phyloP scores from a whole-genome alignment of 2,329 filamentous ascomycete genomes.

The Hirsutella rhossiliensis region DNA sequence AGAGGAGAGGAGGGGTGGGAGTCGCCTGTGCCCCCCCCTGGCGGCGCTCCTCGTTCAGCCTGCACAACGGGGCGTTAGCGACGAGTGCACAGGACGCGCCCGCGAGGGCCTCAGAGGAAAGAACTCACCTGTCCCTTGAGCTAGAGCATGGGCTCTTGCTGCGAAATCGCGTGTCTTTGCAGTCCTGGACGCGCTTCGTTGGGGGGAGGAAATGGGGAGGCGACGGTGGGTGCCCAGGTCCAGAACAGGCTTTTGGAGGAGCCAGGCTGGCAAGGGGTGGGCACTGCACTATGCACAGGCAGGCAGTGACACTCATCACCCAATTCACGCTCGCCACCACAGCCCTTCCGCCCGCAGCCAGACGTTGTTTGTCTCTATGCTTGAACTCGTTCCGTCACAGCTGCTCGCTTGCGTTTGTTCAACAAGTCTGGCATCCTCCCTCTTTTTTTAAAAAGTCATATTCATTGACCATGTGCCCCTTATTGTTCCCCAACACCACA shows the following conservation, averaged over 20 bases:
- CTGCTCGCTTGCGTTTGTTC: no score
- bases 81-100: neutral
- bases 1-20: neutral
- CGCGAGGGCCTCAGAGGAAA: neutral
- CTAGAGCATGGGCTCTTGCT: slow-evolving; percentile 20
- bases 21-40: slow-evolving; percentile 6
- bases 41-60: slow-evolving; percentile 19
- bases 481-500: no score
- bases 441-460: no score
- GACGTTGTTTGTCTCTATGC: no score
- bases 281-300: neutral
- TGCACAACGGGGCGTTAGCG: slow-evolving; percentile 7
- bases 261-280: slow-evolving; percentile 13
- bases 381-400: no score
- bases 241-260: slow-evolving; percentile 10
- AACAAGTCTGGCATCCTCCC: no score
- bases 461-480: no score
- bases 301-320: no score
- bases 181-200: slow-evolving; percentile 18
- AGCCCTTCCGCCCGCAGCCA: neutral
- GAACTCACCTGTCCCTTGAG: slow-evolving; percentile 15
- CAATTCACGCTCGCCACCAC: neutral
- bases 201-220: slow-evolving; percentile 11
- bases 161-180: slow-evolving; percentile 17
- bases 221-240: slow-evolving; percentile 8